A percentile compares a stretch with the other conserved stretches of the same genome.
Conservation (phyloP, 306 rosid genomes). For the Pachyrhizus erosus region DNA sequence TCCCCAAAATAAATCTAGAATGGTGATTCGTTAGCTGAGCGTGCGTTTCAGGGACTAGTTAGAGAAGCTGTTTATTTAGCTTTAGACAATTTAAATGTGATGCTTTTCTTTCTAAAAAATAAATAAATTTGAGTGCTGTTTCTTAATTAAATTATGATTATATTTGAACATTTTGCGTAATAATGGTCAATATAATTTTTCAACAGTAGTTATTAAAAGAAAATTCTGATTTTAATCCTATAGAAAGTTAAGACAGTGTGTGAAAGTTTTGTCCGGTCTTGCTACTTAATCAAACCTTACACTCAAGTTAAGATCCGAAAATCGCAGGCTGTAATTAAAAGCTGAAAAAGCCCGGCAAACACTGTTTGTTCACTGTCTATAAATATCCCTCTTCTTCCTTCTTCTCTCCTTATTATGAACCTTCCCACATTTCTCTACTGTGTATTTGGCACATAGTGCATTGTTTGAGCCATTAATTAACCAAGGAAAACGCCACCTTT, state of each 20-base stretch:
- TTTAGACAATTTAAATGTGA: neutral
- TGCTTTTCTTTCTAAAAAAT: too few species aligned
- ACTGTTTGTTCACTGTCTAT: neutral
- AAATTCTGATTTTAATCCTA: neutral
- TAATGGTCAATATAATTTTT: neutral
- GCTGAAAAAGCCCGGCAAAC: conserved; percentile 57
- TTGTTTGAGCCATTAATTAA: neutral
- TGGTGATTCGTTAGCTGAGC: neutral
- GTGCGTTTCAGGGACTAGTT: neutral
- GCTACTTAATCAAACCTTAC: neutral
- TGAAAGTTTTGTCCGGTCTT: neutral
- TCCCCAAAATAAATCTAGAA: neutral
- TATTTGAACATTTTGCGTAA: neutral
- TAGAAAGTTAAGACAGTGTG: neutral
- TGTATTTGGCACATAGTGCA: neutral
- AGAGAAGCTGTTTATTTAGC: neutral
- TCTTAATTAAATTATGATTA: neutral
- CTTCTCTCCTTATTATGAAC: neutral
- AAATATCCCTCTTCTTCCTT: conserved; percentile 30
- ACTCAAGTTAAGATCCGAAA: conserved; percentile 17
- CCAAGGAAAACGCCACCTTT: neutral
- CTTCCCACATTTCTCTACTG: neutral
- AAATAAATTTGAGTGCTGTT: too few species aligned
- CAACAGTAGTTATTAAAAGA: neutral
- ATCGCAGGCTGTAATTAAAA: conserved; percentile 24